phyloP scores from a whole-genome alignment of 2,329 filamentous ascomycete species.

The Fusarium sororula region DNA sequence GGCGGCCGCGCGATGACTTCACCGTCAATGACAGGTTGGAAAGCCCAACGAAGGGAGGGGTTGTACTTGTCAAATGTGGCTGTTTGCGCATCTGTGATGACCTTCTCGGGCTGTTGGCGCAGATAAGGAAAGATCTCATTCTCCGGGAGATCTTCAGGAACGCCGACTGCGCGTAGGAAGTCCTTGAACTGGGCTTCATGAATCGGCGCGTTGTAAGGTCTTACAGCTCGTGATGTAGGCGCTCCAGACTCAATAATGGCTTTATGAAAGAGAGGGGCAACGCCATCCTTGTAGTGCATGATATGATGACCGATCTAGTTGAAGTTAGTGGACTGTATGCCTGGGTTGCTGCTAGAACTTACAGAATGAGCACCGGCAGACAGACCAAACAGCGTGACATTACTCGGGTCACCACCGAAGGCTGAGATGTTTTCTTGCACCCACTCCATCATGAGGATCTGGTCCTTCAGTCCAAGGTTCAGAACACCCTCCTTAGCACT shows the following conservation, averaged over 20 bases:
- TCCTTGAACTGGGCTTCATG: conserved; percentile 65
- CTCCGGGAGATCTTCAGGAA: conserved; percentile 20
- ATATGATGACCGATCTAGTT: conserved; percentile 72
- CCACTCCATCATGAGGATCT: conserved; percentile 61
- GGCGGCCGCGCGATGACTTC: conserved; percentile 67
- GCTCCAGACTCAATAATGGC: conserved; percentile 67
- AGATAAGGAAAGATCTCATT: conserved; percentile 58
- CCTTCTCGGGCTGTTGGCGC: conserved; percentile 48
- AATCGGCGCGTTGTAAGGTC: conserved; percentile 63
- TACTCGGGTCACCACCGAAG: conserved; percentile 61
- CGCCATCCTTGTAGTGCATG: conserved; percentile 56
- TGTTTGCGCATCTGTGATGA: conserved; percentile 50
- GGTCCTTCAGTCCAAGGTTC: conserved; percentile 64
- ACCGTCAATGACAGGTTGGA: conserved; percentile 72
- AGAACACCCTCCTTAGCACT: conserved; percentile 61
- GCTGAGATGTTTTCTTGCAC: conserved; percentile 61
- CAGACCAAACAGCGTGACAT: conserved; percentile 50
- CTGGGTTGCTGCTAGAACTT: background rate
- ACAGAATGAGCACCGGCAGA: conserved; percentile 63
- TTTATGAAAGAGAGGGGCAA: conserved; percentile 59
- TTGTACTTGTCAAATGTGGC: conserved; percentile 57
- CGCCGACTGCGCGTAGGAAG: conserved; percentile 24
- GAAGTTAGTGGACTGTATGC: background rate
- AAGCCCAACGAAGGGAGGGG: conserved; percentile 64
- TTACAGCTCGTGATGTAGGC: conserved; percentile 62